Conservation (phyloP, 2,329 filamentous ascomycete genomes). For the Polytolypa hystricis region DNA sequence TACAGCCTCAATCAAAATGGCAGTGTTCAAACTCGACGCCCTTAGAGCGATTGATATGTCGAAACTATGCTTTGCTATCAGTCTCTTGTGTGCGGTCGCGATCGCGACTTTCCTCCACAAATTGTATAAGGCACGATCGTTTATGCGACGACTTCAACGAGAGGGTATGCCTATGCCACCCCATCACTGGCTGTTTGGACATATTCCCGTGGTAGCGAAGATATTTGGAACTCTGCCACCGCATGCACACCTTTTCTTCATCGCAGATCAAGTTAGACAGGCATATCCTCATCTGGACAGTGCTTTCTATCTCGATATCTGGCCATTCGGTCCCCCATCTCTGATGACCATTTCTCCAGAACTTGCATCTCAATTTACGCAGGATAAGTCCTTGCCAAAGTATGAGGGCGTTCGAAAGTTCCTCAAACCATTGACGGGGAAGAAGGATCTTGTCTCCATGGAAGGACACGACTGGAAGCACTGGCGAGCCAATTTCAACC, state of each 20-base stretch:
- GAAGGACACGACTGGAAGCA: slow-evolving; percentile 33
- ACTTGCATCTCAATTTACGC: slow-evolving; percentile 28
- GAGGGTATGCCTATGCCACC: no score
- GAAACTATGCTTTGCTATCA: no score
- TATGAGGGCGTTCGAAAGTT: slow-evolving; percentile 19
- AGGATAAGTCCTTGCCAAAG: slow-evolving; percentile 19
- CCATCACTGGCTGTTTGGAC: slow-evolving; percentile 17
- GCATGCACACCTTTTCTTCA: slow-evolving; percentile 26
- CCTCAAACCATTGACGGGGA: slow-evolving; percentile 27
- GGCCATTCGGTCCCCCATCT: slow-evolving; percentile 28
- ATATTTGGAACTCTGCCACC: slow-evolving; percentile 22
- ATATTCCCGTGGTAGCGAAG: slow-evolving; percentile 29
- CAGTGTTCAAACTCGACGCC: no score
- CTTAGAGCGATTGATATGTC: no score
- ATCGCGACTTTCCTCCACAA: no score
- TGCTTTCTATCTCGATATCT: slow-evolving; percentile 36
- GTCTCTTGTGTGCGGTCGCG: no score
- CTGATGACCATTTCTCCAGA: slow-evolving; percentile 29
- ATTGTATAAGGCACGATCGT: no score
- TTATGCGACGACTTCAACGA: no score
- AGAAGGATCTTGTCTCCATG: slow-evolving; percentile 25
- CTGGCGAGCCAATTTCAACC: slow-evolving; percentile 32
- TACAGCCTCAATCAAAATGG: no score
- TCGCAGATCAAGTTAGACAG: slow-evolving; percentile 23
- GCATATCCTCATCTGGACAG: slow-evolving; percentile 24